phyloP scores from a whole-genome alignment of 371 early-diverging fungal genomes.

The Mortierella sp. region DNA sequence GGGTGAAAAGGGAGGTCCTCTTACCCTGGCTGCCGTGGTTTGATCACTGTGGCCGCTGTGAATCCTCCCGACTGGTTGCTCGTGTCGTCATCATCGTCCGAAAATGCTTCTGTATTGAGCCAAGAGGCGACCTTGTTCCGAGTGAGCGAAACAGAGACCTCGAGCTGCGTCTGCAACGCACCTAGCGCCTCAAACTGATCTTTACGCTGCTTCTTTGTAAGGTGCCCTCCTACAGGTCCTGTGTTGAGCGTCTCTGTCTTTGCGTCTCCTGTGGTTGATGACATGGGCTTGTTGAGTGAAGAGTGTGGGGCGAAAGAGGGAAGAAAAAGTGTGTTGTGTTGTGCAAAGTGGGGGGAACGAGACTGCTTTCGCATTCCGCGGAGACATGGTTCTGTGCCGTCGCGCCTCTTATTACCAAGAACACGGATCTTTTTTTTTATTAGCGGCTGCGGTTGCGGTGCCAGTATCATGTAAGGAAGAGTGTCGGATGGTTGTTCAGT shows the following conservation, averaged over 20 bases:
- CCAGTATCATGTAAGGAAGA: too few relatives aligned
- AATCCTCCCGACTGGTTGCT: constrained; percentile 13
- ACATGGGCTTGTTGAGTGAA: too few relatives aligned
- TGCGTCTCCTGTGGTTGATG: constrained; percentile 5
- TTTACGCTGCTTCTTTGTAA: constrained; percentile 51
- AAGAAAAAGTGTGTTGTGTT: too few relatives aligned
- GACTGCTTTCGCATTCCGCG: too few relatives aligned
- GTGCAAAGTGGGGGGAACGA: too few relatives aligned
- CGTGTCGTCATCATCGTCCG: constrained; percentile 42
- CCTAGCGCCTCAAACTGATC: constrained; percentile 41
- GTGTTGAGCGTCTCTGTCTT: background rate
- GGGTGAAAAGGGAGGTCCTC: too few relatives aligned
- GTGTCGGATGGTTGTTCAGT: too few relatives aligned
- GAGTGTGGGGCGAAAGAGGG: too few relatives aligned
- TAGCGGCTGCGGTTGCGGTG: too few relatives aligned
- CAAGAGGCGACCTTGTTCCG: constrained; percentile 43
- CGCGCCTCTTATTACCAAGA: too few relatives aligned
- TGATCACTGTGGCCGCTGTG: constrained; percentile 24
- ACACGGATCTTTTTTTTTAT: background rate
- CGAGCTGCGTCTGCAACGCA: constrained; percentile 46
- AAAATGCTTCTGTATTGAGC: constrained; percentile 40
- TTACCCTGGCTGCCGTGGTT: constrained; percentile 52
- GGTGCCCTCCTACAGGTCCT: constrained; percentile 28
- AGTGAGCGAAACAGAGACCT: constrained; percentile 51
- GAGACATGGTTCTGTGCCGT: too few relatives aligned